Base-by-base conservation (phyloP, 345 rosid species). In the Citrus medica region DNA sequence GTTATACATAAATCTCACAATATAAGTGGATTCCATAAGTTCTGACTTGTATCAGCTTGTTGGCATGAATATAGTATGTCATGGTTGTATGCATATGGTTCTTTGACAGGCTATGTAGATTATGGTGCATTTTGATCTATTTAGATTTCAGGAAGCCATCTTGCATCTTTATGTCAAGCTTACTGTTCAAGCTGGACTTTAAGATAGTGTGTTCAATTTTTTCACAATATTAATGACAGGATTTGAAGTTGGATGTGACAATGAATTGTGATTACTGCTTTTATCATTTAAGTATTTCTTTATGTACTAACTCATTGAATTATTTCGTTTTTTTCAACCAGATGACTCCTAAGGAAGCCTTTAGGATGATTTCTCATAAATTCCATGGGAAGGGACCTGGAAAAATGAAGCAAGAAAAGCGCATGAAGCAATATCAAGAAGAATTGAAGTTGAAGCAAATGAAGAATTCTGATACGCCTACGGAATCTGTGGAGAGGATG, bases 371-470 rank as follows among this genome's bases (percentile, higher is more conserved):
- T 81, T 97, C 99, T 76, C 99, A 97, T 84, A 94, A 86, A 76
- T 97, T 97, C 82, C 99, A 97, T 62, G 98, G 98, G 24, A 97
- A 97, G 82, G 99, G 97, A 21, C 99, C 98, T 56, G 99, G 99
- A 27, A 97, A 97, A 83, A 92, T 86, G 98, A 94, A 97, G 91
- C 98, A 89, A 88, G 99, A 96, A 82, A 96, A 96, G 82, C 88
- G 94, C 77, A 88, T 89, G 93, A 96, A 90, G 86, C 99, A 94
- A 85, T 94, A 83, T 81, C 89, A 85, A 30, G 98, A 97, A 84
- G 99, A 97, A 77, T 84, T 90, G 88, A 97, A 94, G 85, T 83
- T 94, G 80, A 94, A 97, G 92, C 94, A 92, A 86, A 94, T 97
- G 99, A 97, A 97, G 82, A 97, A 91, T 85, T 88, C 98, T 37